Base-by-base conservation (phyloP, 371 early-diverging fungal species). In the Nematocida sp. region DNA sequence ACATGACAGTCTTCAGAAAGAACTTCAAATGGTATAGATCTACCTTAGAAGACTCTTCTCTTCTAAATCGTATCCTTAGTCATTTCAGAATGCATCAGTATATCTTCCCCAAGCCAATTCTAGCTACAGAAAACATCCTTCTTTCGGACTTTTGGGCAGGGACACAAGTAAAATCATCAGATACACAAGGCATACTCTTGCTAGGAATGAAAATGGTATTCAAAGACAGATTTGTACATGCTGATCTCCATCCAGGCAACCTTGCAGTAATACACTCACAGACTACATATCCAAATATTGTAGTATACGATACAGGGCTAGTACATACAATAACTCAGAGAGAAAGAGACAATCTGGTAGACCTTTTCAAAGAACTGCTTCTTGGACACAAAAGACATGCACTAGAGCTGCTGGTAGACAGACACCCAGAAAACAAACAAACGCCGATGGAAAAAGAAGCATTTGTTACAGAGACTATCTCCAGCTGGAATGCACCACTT, bases 1-100 rank as follows among this genome's bases (percentile, higher is more conserved):
- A 93, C 77, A 76, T 92, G 53, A 75, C 82, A 15, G 77, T 81
- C 2, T 92, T 94, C 79, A 82, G 85, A 15, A 76, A 82, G 0
- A 87, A 89, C 77, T 92, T 92, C 78, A 64, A 74, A 27, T 7
- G 15, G 7, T 70, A 31, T 41, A 23, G 21, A 15, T 45, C 61
- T 3, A 13, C 60, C 9, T 11, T 49, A 21, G 61, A 70, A 34
- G 29, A 37, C 2, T 2, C 0, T 1, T 60, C 61, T 5, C 1
- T 29, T 47, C 13, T 57, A 15, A 61, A 29, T 23, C 9, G 58
- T 11, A 31, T 40, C n/a, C 21, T 57, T 15, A 7, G 17, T 9
- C 4, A 11, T 9, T 41, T 60, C 38, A 3, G 41, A 31, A 1
- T 3, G 21, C 19, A 48, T 9, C 75, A 84, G 32, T 80, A 61